Conservation (phyloP, 2,329 filamentous ascomycete genomes). For the Calycina herbarum region DNA sequence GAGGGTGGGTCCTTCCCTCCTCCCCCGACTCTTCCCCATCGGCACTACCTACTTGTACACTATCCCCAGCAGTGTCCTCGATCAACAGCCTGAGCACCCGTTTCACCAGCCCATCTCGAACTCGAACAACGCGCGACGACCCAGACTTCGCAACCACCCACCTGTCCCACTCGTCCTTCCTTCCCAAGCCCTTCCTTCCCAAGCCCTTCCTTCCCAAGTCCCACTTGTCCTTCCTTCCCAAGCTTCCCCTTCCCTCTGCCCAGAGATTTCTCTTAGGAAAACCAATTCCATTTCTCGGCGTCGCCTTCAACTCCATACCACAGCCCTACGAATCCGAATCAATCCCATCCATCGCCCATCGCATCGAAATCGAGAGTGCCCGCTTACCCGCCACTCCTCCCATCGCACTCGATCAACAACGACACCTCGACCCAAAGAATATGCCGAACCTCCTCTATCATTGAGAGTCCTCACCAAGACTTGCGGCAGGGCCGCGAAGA, state of each 20-base stretch:
- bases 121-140: too few relatives aligned
- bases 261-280: background rate
- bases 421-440: conserved; percentile 6
- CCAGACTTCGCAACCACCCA: background rate
- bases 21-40: background rate
- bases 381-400: background rate
- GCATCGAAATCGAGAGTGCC: background rate
- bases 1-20: background rate
- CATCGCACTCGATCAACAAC: background rate
- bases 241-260: background rate
- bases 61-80: too few relatives aligned
- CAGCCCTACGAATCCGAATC: background rate
- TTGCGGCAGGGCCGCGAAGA: conserved; percentile 33
- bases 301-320: background rate
- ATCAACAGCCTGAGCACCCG: too few relatives aligned
- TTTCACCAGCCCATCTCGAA: too few relatives aligned
- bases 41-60: too few relatives aligned
- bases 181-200: background rate
- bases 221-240: background rate
- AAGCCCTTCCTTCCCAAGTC: background rate
- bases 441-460: conserved; percentile 26
- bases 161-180: background rate
- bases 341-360: background rate
- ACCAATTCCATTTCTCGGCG: background rate
- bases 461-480: conserved; percentile 20